Evolutionary conservation across 2,329 filamentous ascomycete genomes (phyloP), one percentile per base, ranked within the genome.

Genomic region (Chaetomiaceae sp.): DNA sequence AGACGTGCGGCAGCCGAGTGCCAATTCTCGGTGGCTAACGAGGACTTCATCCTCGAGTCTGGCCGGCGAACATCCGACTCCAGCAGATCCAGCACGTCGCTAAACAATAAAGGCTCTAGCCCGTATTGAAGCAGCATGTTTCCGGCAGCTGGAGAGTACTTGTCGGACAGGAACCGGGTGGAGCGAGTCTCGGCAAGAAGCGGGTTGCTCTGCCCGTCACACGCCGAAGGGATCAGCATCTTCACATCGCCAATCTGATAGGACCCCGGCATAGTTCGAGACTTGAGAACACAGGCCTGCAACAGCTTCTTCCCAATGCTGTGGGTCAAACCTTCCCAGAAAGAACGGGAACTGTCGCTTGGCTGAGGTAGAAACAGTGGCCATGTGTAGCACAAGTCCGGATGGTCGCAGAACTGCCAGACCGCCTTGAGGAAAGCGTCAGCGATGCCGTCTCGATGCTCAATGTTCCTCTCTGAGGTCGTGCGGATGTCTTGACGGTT

Each of bases 31-130:
- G 24, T 34, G 11, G 35, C 39, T n/a, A 26, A 34, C 2, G 14
- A 9, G 1, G 41, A 40, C 30, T 49, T 49, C 17, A 49, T 37
- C 24, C 32, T 49, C 14, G 41, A 41, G 2, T 29, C 15, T 2
- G 32, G 11, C 11, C 10, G 22, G 10, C 8, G 10, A 15, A 49
- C 27, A 20, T 49, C 47, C 17, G 36, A 29, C 6, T 9, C 10
- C 15, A 38, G 15, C 12, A 38, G 12, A 14, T 38, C 11, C 6
- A 24, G 36, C 3, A 38, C 4, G 12, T 9, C 26, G 10, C 10
- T 6, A 14, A 24, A 2, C 2, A 9, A 15, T 14, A 26, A 24
- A 11, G 10, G 36, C 36, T 12, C 15, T 6, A 35, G 33, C 2
- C 33, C 33, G 17, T 35, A 35, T 17, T 17, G 33, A 9, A 6